phyloP scores from a whole-genome alignment of 176 grass and related monocot genomes.

The Eleusine indica region DNA sequence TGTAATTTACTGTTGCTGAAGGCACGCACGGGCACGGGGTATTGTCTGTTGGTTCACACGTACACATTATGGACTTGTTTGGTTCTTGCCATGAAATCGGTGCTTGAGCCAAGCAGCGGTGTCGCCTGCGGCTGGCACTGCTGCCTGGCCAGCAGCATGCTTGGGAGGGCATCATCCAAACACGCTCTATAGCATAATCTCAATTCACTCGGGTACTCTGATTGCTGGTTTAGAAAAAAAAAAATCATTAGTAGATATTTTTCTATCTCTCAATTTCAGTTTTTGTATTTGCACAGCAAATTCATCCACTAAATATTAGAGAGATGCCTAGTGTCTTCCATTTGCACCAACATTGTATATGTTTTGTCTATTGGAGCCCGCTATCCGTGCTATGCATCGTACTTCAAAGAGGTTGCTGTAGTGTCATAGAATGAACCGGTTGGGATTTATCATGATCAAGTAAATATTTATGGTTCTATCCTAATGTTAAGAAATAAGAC shows the following conservation, averaged over 20 bases:
- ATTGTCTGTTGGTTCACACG: background rate
- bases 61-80: background rate
- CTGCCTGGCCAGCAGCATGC: too few species aligned
- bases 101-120: too few species aligned
- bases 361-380: background rate
- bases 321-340: background rate
- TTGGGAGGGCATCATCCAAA: too few species aligned
- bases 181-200: background rate
- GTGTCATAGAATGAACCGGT: background rate
- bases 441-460: background rate
- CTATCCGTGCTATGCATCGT: background rate
- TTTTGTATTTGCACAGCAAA: background rate
- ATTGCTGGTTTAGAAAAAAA: background rate
- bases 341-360: background rate
- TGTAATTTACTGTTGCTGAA: background rate
- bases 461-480: background rate
- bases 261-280: background rate
- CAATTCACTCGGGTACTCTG: background rate
- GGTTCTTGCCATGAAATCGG: too few species aligned
- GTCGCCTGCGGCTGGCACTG: too few species aligned
- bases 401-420: background rate
- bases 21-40: background rate
- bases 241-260: background rate
- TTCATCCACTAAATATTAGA: background rate
- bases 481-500: background rate